Evolutionary conservation across 768 basidiomycete species (phyloP).

Genomic region (Dioszegia hungarica): DNA sequence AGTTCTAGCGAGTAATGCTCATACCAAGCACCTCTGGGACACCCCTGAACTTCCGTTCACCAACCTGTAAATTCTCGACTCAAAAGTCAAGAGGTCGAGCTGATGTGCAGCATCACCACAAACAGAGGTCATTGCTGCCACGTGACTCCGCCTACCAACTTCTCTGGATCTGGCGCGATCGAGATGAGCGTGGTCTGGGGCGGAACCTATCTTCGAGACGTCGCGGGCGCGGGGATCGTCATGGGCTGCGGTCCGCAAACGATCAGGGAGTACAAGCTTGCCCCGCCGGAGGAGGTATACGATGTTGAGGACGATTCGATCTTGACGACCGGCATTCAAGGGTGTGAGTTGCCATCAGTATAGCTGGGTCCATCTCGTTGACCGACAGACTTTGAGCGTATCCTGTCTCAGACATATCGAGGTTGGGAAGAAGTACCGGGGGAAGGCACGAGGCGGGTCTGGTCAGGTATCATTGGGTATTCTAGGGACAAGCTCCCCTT

Average conservation of each 20-base stretch:
- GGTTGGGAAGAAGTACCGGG: constrained; percentile 33
- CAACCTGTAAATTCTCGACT: neutral
- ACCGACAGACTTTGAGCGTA: neutral
- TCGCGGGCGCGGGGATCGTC: constrained; percentile 13
- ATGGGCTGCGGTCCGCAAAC: constrained; percentile 6
- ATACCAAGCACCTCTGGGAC: neutral
- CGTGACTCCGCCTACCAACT: constrained; percentile 17
- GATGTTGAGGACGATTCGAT: constrained; percentile 2
- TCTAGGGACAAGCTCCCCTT: constrained; percentile 34
- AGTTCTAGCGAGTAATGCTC: constrained; percentile 2
- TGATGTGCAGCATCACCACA: neutral
- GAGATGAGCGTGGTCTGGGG: constrained; percentile 7
- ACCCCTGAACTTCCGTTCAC: neutral
- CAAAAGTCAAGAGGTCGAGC: neutral
- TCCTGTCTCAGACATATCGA: constrained; percentile 13
- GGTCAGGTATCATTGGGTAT: constrained; percentile 31
- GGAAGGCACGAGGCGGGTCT: constrained; percentile 30
- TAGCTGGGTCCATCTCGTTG: neutral
- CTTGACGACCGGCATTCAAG: neutral
- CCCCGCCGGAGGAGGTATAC: neutral
- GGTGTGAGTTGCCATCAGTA: neutral
- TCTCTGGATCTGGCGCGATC: constrained; percentile 10
- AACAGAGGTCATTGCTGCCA: neutral
- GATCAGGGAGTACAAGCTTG: neutral
- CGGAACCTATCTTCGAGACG: constrained; percentile 22